Percentiles rank a stretch among this genome's conserved stretches.
phyloP scores from a whole-genome alignment of 1,284 basidiomycete genomes.

The Stygiomarasmius scandens region DNA sequence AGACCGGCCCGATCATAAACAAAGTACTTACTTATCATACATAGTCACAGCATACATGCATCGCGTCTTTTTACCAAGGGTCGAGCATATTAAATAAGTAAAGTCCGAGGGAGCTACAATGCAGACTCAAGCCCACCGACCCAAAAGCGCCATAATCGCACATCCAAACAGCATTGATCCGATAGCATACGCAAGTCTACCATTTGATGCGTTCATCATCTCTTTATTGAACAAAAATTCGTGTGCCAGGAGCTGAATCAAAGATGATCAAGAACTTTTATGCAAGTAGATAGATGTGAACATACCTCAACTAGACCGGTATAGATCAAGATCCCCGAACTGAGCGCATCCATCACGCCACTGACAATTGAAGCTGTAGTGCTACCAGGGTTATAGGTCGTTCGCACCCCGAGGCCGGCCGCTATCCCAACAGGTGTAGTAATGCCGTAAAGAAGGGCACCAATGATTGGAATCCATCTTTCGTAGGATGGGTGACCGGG shows the following conservation, averaged over 20 bases:
- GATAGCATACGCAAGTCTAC: slow-evolving; percentile 70
- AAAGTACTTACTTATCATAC: no score
- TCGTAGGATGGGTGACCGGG: slow-evolving; percentile 68
- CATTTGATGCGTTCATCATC: slow-evolving; percentile 72
- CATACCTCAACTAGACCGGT: slow-evolving; percentile 87
- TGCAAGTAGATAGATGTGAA: slow-evolving; percentile 3
- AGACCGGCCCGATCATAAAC: no score
- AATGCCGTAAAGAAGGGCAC: slow-evolving; percentile 72
- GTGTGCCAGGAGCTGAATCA: slow-evolving; percentile 79
- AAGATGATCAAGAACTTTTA: slow-evolving; percentile 9
- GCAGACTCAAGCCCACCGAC: slow-evolving; percentile 28
- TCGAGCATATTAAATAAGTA: no score
- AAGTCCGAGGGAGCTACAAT: no score
- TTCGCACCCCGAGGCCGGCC: slow-evolving; percentile 80
- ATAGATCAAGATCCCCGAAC: slow-evolving; percentile 89
- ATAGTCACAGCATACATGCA: no score
- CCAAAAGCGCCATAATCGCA: slow-evolving; percentile 84
- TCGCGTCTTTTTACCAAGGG: no score
- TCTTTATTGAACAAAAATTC: slow-evolving; percentile 89
- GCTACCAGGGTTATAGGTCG: slow-evolving; percentile 81
- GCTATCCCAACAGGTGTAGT: slow-evolving; percentile 88
- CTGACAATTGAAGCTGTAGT: slow-evolving; percentile 78
- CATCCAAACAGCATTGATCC: slow-evolving; percentile 77
- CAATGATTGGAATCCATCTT: slow-evolving; percentile 68
- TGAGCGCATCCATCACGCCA: slow-evolving; percentile 84